Base-by-base conservation (phyloP, 2,329 filamentous ascomycete species). In the Moelleriella libera region DNA sequence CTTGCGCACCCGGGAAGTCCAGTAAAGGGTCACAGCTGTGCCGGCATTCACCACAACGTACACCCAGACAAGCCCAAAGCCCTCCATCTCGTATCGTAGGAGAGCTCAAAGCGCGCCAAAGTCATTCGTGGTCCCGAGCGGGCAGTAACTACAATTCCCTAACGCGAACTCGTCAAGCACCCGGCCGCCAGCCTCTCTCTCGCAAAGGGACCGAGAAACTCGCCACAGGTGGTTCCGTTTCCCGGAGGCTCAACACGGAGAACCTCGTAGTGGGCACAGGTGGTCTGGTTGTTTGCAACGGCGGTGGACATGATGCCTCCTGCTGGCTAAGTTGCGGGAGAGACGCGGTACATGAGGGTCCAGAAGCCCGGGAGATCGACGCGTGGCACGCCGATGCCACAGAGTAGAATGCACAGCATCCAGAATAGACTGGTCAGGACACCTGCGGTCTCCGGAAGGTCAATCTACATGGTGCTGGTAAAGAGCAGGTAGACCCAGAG, bases 401-500 rank as follows among this genome's bases (percentile, higher is more conserved):
- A 4, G 14, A 3, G 5, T 3, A 42, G 41, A n/a, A 11, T 42
- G 41, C 41, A 14, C 12, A 42, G 41, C 21, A 29, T 4, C 41
- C 41, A 14, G 9, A 42, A 42, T 3, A 42, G 21, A 14, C 12
- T 42, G 9, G 21, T 42, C 12, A 42, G 41, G 21, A 42, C 4
- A 42, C 41, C 41, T 3, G 41, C 8, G 14, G 41, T 42, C 41
- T 42, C 41, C 14, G 41, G 41, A 5, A 42, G 41, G 14, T 42
- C n/a, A 8, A 42, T 42, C 41, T 5, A 42, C 12, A 14, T 14
- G 41, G 41, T 5, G 41, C 41, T 42, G 8, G 41, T 66, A 8
- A 21, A 21, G 21, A 21, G 21, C 21, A 21, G 21, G 21, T 21
- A 21, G 21, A 21, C 21, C 21, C 21, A 21, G 21, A 21, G 21